Evolutionary conservation across 1,284 basidiomycete species (phyloP).

Genomic region (Pyrrhoderma noxium): DNA sequence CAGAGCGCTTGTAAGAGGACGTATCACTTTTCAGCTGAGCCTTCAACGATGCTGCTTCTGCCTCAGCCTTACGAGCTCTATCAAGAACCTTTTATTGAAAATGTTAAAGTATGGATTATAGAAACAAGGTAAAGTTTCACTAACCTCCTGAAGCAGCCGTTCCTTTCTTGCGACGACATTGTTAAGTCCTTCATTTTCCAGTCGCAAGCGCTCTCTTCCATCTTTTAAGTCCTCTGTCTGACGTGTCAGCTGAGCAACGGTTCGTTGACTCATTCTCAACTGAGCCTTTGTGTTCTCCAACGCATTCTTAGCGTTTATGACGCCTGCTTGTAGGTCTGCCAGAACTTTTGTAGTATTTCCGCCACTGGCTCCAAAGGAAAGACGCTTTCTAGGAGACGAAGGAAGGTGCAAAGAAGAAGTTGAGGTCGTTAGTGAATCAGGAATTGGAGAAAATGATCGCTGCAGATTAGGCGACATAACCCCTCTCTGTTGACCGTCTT

Average conservation of each 20-base stretch:
- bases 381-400: slow-evolving; percentile 40
- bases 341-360: slow-evolving; percentile 67
- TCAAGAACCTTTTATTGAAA: slow-evolving; percentile 52
- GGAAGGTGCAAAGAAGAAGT: slow-evolving; percentile 21
- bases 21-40: slow-evolving; percentile 67
- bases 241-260: slow-evolving; percentile 71
- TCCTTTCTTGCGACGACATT: slow-evolving; percentile 84
- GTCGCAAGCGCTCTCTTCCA: slow-evolving; percentile 65
- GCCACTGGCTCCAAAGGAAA: slow-evolving; percentile 64
- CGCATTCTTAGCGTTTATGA: slow-evolving; percentile 70
- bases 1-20: slow-evolving; percentile 57
- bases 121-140: slow-evolving; percentile 19
- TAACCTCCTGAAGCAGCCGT: slow-evolving; percentile 71
- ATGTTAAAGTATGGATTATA: not conserved
- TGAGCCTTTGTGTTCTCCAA: slow-evolving; percentile 79
- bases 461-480: slow-evolving; percentile 22
- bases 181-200: slow-evolving; percentile 81
- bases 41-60: slow-evolving; percentile 59
- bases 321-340: slow-evolving; percentile 75
- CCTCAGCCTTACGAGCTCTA: slow-evolving; percentile 74
- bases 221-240: slow-evolving; percentile 84
- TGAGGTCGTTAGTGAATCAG: slow-evolving; percentile 27
- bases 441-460: slow-evolving; percentile 19
- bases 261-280: slow-evolving; percentile 67
- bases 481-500: slow-evolving; percentile 43